Base-by-base conservation (phyloP, 176 grass and related monocot species). In the Areca catechu region DNA sequence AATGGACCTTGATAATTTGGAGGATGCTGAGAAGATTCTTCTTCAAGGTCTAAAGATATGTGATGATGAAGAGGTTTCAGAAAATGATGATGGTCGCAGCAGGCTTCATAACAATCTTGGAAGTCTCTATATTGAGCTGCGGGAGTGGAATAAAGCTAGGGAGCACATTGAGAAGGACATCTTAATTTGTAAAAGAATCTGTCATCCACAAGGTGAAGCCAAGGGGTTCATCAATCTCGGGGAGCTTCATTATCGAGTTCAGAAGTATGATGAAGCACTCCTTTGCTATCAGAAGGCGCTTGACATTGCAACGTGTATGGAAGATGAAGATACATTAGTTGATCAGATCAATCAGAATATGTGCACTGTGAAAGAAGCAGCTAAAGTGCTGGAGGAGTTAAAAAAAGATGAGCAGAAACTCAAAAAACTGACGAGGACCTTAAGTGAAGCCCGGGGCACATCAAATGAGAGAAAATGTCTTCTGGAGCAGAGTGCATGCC, bases 31-130 rank as follows among this genome's bases (percentile, higher is more conserved):
- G 69, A 82, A 80, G 65, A 64, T 80, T 55, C 86, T 97, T 69
- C 68, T 77, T 19, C 34, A 75, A 51, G 92, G 86, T 60, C 56
- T 97, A 65, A 88, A 65, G 69, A 88, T 97, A 66, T 97, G 92
- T 58, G 78, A 97, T 52, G 92, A 97, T 2, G 92, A 97, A 85
- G 92, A 97, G 62, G 75, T 97, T 65, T 71, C 74, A 58, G 66
- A 73, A 57, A 79, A 88, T 64, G 92, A 91, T 15, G 92, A 97
- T 82, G 75, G 76, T 24, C 83, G 86, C 14, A 88, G 57, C 19
- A 86, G 92, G 57, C 80, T 97, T 48, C 75, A 97, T 73, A 80
- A 97, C 74, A 97, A 97, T 91, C 80, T 97, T 29, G 92, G 92
- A 58, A 88, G 57, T 74, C 66, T 97, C n/a, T 97, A 97, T 69